Evolutionary conservation across 441 rosid species (phyloP).

Genomic region (Euphorbia schlechtendalii): DNA sequence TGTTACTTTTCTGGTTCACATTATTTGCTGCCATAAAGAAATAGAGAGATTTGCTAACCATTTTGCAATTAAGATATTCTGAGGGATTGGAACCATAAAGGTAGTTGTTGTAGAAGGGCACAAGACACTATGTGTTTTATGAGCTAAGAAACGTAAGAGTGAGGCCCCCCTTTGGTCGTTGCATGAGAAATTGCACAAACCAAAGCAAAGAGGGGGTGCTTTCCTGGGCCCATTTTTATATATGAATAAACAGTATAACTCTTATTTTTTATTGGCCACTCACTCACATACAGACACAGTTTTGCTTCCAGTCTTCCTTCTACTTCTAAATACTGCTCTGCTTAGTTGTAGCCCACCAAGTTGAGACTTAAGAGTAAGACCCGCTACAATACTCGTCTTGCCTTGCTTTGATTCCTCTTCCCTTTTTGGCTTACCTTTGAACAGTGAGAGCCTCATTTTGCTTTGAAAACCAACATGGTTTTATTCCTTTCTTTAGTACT

Average conservation of each 20-base stretch:
- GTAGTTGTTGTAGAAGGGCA: constrained; percentile 24
- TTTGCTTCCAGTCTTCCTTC: constrained; percentile 29
- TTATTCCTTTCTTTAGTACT: no score
- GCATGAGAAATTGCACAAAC: constrained; percentile 51
- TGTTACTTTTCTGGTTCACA: constrained; percentile 15
- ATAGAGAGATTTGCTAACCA: constrained; percentile 16
- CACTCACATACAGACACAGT: constrained; percentile 9
- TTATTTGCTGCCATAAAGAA: constrained; percentile 7
- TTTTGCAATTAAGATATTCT: constrained; percentile 15
- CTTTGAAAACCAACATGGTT: constrained; percentile 39
- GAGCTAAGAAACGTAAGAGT: constrained; percentile 19
- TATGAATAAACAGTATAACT: constrained; percentile 50
- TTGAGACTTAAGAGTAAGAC: constrained; percentile 25
- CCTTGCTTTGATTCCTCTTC: constrained; percentile 17
- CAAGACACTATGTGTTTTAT: constrained; percentile 27
- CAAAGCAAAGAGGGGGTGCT: constrained; percentile 42
- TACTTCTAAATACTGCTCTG: constrained; percentile 49
- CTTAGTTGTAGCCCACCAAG: constrained; percentile 48
- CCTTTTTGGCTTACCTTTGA: constrained; percentile 20
- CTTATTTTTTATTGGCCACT: constrained; percentile 32
- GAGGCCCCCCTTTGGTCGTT: constrained; percentile 48
- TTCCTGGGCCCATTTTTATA: constrained; percentile 51
- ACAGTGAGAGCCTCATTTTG: constrained; percentile 22
- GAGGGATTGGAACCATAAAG: constrained; percentile 19
- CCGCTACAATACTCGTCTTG: constrained; percentile 26